These are phyloP conservation scores for Neurospora sp. DNA, from an alignment of 495 filamentous ascomycete genomes.

Conservation along the genomic window DNA sequence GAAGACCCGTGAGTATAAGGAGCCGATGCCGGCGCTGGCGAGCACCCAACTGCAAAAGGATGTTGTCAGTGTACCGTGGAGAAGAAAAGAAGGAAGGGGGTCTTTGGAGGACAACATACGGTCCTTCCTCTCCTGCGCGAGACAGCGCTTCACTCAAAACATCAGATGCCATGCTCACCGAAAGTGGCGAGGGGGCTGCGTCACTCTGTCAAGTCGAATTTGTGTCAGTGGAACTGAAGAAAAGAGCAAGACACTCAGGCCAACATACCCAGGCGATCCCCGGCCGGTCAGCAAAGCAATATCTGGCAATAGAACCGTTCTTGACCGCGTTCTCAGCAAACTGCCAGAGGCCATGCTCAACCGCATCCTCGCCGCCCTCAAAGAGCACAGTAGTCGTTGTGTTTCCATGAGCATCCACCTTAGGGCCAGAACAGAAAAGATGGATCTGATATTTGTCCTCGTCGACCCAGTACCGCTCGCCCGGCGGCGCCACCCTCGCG, in stretches of 20 bases:
- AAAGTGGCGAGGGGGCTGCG: conserved; percentile 85
- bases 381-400: conserved; percentile 62
- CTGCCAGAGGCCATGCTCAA: conserved; percentile 64
- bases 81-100: neutral
- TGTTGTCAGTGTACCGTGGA: neutral
- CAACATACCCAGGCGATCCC: conserved; percentile 64
- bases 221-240: neutral
- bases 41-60: conserved; percentile 42
- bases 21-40: conserved; percentile 60
- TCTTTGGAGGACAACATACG: conserved; percentile 18
- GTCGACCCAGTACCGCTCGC: conserved; percentile 68
- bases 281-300: conserved; percentile 93
- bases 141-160: conserved; percentile 76
- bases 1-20: conserved; percentile 84
- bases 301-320: conserved; percentile 70
- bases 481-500: conserved; percentile 56
- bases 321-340: conserved; percentile 56
- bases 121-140: conserved; percentile 69
- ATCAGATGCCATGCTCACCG: conserved; percentile 80
- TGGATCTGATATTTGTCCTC: conserved; percentile 76
- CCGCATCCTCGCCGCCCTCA: conserved; percentile 68
- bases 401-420: conserved; percentile 36
- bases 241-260: neutral
- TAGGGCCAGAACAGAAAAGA: conserved; percentile 69
- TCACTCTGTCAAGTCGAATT: conserved; percentile 42